Evolutionary conservation across 352 stramenopile species (phyloP).

Genomic region (Elongisporangium anandrum): DNA sequence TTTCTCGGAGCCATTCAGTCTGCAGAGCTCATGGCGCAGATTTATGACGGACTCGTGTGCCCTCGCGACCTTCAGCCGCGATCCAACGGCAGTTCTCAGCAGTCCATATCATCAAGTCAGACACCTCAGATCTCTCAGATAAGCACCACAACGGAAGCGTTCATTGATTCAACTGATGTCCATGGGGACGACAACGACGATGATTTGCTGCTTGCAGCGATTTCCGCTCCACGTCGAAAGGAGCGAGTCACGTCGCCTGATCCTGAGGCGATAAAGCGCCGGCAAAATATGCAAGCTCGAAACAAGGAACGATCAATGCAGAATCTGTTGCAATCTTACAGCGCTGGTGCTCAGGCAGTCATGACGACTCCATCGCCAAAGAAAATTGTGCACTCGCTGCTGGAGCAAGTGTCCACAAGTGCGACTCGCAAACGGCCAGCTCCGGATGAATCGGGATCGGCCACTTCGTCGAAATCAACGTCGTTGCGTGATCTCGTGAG

Average conservation of each 20-base stretch:
- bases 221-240: slow-evolving; percentile 14
- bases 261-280: neutral
- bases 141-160: slow-evolving; percentile 1
- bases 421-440: neutral
- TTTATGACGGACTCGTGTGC: slow-evolving; percentile 42
- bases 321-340: slow-evolving; percentile 13
- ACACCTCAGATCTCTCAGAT: slow-evolving; percentile 5
- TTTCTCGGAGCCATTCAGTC: slow-evolving; percentile 37
- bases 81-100: slow-evolving; percentile 1
- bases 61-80: slow-evolving; percentile 22
- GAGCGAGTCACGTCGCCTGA: slow-evolving; percentile 1
- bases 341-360: neutral
- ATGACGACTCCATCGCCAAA: slow-evolving; percentile 7
- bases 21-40: slow-evolving; percentile 31
- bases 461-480: slow-evolving; percentile 6
- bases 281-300: slow-evolving; percentile 3
- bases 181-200: slow-evolving; percentile 15
- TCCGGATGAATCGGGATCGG: neutral
- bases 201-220: slow-evolving; percentile 6
- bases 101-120: slow-evolving; percentile 9
- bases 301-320: slow-evolving; percentile 8
- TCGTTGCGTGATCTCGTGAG: slow-evolving; percentile 34
- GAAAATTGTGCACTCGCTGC: slow-evolving; percentile 14
- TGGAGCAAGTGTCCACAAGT: slow-evolving; percentile 9
- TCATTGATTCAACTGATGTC: neutral